A percentile compares a stretch with the other conserved stretches of the same genome.
Conservation (phyloP, 1,284 basidiomycete genomes). For the Earliella scabrosa region DNA sequence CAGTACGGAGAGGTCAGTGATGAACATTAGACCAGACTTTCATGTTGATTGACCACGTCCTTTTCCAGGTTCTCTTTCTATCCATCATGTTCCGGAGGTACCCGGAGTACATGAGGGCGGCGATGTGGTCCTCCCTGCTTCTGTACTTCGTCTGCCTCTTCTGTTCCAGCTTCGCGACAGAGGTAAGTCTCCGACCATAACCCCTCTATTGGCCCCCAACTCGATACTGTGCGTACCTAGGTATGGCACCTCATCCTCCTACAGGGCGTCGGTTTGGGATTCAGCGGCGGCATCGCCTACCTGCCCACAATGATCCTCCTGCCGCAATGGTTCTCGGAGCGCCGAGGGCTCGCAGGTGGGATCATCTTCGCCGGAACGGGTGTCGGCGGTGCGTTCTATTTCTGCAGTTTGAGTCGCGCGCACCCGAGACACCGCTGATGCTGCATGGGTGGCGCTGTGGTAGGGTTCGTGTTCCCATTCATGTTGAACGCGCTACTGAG, state of each 20-base stretch:
- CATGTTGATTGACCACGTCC: neutral
- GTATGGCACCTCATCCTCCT: slow-evolving; percentile 33
- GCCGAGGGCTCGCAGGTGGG: slow-evolving; percentile 32
- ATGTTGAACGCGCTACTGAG: slow-evolving; percentile 29
- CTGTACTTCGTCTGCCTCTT: slow-evolving; percentile 27
- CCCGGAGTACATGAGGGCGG: slow-evolving; percentile 27
- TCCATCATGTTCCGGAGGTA: slow-evolving; percentile 30
- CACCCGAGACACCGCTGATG: too few relatives aligned
- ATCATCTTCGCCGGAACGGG: slow-evolving; percentile 36
- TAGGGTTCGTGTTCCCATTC: slow-evolving; percentile 34
- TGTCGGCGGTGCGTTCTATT: slow-evolving; percentile 29
- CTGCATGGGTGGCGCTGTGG: neutral
- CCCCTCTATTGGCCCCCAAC: neutral
- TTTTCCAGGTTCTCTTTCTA: slow-evolving; percentile 25
- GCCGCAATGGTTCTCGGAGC: slow-evolving; percentile 28
- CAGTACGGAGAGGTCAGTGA: slow-evolving; percentile 25
- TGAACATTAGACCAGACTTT: too few relatives aligned
- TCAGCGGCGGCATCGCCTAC: slow-evolving; percentile 31
- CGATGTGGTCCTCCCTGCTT: slow-evolving; percentile 29
- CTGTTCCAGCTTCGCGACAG: slow-evolving; percentile 32
- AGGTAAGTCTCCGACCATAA: slow-evolving; percentile 9
- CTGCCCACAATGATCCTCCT: slow-evolving; percentile 30
- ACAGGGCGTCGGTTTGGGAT: slow-evolving; percentile 32
- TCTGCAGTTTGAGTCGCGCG: neutral
- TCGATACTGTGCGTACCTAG: slow-evolving; percentile 8